Evolutionary conservation across 176 grass and related monocot species (phyloP).

Genomic region (Bolboschoenus planiculmis): DNA sequence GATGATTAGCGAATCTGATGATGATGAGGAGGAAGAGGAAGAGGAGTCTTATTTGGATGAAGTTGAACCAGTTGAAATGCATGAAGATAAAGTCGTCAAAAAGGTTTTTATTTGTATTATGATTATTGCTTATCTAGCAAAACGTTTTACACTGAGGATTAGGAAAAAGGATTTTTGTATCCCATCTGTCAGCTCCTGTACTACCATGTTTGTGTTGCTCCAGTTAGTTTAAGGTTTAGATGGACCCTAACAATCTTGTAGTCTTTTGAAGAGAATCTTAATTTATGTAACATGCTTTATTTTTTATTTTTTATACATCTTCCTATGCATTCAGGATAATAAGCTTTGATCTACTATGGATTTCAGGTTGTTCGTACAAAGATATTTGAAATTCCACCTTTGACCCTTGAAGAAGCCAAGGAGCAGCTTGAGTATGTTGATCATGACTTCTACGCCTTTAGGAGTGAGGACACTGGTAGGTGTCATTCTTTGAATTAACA

Average conservation of each 20-base stretch:
- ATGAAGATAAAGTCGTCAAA: constrained; percentile 38
- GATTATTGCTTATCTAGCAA: not conserved
- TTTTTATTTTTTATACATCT: not conserved
- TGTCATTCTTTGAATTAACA: not conserved
- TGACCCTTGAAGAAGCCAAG: constrained; percentile 78
- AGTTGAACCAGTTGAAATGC: constrained; percentile 32
- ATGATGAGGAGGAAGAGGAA: constrained; percentile 10
- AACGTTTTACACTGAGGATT: not conserved
- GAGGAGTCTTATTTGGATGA: constrained; percentile 19
- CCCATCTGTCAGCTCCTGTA: not conserved
- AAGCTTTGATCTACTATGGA: not conserved
- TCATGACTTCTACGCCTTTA: constrained; percentile 81
- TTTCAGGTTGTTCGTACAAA: constrained; percentile 86
- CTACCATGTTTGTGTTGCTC: not conserved
- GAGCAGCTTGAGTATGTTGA: constrained; percentile 75
- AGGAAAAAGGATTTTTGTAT: not conserved
- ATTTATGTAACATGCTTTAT: not conserved
- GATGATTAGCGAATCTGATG: not conserved
- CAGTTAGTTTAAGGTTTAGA: not conserved
- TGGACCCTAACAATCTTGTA: not conserved
- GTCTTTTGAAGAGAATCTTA: not conserved
- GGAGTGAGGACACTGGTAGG: constrained; percentile 66
- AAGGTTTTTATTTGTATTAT: constrained; percentile 35
- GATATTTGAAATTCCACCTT: constrained; percentile 88
- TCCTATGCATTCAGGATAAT: not conserved